Evolutionary conservation across 495 filamentous ascomycete genomes (phyloP).

Genomic region (Penicillium maclennaniae): DNA sequence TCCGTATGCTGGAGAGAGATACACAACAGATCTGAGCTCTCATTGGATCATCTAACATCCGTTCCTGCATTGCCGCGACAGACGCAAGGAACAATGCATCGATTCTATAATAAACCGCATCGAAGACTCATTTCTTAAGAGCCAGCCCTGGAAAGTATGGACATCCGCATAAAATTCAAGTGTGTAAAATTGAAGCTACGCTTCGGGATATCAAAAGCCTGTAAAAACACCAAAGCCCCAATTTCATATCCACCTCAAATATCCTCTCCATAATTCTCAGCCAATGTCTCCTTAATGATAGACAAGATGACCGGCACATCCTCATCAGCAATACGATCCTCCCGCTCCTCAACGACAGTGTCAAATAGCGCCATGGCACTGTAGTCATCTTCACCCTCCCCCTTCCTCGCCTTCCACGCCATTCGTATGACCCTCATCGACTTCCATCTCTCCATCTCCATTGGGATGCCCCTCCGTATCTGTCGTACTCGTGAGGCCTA

Average conservation of each 20-base stretch:
- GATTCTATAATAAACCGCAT: background rate
- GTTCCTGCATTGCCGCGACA: background rate
- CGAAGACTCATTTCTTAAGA: background rate
- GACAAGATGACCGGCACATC: slow-evolving; percentile 32
- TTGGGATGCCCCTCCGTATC: slow-evolving; percentile 8
- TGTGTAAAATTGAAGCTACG: background rate
- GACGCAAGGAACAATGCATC: background rate
- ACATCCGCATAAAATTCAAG: background rate
- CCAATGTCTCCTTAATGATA: slow-evolving; percentile 37
- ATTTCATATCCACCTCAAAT: background rate
- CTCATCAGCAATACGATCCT: slow-evolving; percentile 36
- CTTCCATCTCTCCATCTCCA: slow-evolving; percentile 22
- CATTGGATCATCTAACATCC: background rate
- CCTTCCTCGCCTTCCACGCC: slow-evolving; percentile 20
- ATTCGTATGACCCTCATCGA: slow-evolving; percentile 21
- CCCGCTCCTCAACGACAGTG: slow-evolving; percentile 44
- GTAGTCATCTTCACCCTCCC: slow-evolving; percentile 31
- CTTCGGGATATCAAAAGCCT: slow-evolving; percentile 4
- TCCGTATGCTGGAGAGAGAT: background rate
- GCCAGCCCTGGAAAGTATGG: background rate
- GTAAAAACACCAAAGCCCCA: background rate
- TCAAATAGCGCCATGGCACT: slow-evolving; percentile 39
- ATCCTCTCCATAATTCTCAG: slow-evolving; percentile 12
- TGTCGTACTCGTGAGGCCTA: slow-evolving; percentile 25
- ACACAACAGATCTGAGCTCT: background rate